Conservation (phyloP, 192 early-diverging fungal species). For the Cladochytrium replicatum region DNA sequence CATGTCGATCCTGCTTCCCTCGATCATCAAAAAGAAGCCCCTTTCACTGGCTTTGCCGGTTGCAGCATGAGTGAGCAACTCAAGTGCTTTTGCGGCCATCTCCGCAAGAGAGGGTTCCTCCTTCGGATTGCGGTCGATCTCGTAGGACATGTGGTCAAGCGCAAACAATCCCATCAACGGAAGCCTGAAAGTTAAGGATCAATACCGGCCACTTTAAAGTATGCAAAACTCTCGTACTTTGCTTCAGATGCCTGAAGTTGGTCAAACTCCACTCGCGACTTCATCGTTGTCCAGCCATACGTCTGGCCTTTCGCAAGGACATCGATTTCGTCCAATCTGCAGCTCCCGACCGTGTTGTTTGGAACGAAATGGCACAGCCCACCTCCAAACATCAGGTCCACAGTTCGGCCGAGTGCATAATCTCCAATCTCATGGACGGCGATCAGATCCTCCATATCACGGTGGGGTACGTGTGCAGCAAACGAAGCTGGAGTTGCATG, state of each 20-base stretch:
- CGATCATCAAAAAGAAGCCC: constrained; percentile 96
- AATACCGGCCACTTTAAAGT: not conserved
- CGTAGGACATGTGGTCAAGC: constrained; percentile 82
- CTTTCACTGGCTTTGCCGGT: constrained; percentile 32
- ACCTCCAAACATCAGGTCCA: constrained; percentile 88
- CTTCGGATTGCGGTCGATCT: constrained; percentile 66
- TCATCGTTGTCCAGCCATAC: constrained; percentile 55
- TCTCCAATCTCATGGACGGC: constrained; percentile 86
- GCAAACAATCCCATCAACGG: constrained; percentile 73
- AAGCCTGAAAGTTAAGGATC: constrained; percentile 21
- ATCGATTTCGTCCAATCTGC: constrained; percentile 67
- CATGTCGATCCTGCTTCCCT: constrained; percentile 95
- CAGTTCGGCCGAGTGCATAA: constrained; percentile 66
- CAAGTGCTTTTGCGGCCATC: constrained; percentile 78
- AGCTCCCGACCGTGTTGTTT: constrained; percentile 49
- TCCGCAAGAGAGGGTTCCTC: constrained; percentile 70
- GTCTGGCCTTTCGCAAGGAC: constrained; percentile 42
- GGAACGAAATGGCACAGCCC: constrained; percentile 85
- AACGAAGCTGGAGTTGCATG: constrained; percentile 62
- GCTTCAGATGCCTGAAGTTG: constrained; percentile 18
- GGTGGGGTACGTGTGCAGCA: constrained; percentile 65
- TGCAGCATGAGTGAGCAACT: constrained; percentile 47
- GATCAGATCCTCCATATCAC: constrained; percentile 59
- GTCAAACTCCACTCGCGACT: constrained; percentile 54
- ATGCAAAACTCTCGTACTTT: constrained; percentile 2